These are phyloP conservation scores for Mallotus japonicus DNA, from an alignment of 441 rosid genomes.

Conservation along the genomic window DNA sequence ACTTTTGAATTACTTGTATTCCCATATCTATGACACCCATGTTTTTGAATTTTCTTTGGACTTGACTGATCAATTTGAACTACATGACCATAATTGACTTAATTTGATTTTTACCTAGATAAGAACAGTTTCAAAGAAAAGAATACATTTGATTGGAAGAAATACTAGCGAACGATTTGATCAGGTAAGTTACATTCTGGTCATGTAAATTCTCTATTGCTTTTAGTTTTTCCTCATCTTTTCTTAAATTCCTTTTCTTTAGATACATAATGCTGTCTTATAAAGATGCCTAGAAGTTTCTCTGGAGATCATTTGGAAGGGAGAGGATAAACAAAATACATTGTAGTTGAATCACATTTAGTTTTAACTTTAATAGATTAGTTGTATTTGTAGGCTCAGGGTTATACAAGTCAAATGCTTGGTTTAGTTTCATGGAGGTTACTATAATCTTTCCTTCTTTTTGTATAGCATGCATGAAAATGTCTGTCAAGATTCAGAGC, in stretches of 20 bases:
- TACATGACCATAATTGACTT: conserved; percentile 11
- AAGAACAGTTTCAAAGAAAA: conserved; percentile 43
- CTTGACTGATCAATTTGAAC: neutral
- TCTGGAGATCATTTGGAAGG: too few relatives aligned
- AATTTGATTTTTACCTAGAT: conserved; percentile 32
- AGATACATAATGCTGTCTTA: too few relatives aligned
- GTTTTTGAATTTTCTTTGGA: neutral
- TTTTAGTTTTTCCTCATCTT: neutral
- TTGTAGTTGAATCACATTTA: too few relatives aligned
- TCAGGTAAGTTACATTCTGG: conserved; percentile 33
- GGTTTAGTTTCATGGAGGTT: neutral
- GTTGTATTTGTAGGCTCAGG: too few relatives aligned
- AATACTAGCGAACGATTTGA: conserved; percentile 55
- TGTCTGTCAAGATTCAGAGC: neutral
- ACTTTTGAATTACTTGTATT: neutral
- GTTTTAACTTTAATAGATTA: too few relatives aligned
- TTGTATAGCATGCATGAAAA: neutral
- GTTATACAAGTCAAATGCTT: neutral
- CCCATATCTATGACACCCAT: neutral
- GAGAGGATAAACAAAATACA: too few relatives aligned
- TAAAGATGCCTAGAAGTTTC: too few relatives aligned
- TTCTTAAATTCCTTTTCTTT: too few relatives aligned
- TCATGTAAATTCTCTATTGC: neutral
- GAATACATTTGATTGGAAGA: conserved; percentile 57
- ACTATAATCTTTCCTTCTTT: neutral